Conservation (phyloP, 1,284 basidiomycete species). For the Inonotus obliquus region DNA sequence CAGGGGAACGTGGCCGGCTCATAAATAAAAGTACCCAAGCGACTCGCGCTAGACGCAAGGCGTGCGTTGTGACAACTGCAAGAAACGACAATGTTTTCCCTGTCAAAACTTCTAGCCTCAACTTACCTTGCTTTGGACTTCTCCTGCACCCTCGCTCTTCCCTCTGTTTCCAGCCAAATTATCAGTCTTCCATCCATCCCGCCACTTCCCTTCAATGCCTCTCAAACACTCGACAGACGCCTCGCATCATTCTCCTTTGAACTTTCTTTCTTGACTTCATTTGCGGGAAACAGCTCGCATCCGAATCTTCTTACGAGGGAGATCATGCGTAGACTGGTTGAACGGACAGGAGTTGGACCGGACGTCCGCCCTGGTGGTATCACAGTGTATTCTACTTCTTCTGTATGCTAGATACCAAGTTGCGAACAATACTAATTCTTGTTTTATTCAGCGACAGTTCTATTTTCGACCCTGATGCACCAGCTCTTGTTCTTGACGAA, state of each 20-base stretch:
- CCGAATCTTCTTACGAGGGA: constrained; percentile 31
- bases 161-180: not conserved
- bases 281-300: constrained; percentile 30
- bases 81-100: not conserved
- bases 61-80: too few species aligned
- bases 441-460: constrained; percentile 28
- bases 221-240: constrained; percentile 28
- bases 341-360: constrained; percentile 31
- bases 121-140: not conserved
- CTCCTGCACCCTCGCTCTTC: not conserved
- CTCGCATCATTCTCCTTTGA: constrained; percentile 34
- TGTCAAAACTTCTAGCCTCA: not conserved
- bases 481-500: constrained; percentile 27
- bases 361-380: constrained; percentile 34
- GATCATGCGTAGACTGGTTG: constrained; percentile 30
- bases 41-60: not conserved
- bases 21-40: too few species aligned
- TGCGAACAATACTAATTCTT: not conserved
- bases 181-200: constrained; percentile 19
- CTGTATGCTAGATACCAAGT: not conserved
- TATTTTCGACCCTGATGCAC: constrained; percentile 27
- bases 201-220: constrained; percentile 23
- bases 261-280: constrained; percentile 29
- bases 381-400: constrained; percentile 26
- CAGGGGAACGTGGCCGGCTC: not conserved